Percentiles rank a stretch among this genome's conserved stretches.
Conservation (phyloP, 1,284 basidiomycete genomes). For the Cutaneotrichosporon sp. region DNA sequence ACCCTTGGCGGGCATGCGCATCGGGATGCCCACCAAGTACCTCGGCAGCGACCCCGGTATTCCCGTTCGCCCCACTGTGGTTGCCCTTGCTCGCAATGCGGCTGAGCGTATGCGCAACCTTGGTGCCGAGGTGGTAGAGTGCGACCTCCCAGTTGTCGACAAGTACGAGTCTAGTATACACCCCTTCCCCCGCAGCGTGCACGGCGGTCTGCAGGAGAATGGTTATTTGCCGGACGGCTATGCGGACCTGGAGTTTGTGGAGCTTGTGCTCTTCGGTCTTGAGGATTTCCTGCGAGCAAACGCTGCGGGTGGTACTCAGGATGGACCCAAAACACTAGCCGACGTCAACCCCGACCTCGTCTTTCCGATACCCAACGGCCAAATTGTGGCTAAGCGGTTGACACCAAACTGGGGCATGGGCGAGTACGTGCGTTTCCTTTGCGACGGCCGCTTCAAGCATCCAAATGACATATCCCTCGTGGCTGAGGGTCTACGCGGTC, state of each 20-base stretch:
- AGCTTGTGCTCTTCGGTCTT: constrained; percentile 1
- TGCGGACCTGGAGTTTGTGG: background rate
- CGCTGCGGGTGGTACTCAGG: background rate
- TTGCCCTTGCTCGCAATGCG: background rate
- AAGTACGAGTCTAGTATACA: constrained; percentile 1
- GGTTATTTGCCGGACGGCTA: constrained; percentile 3
- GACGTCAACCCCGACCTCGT: constrained; percentile 5
- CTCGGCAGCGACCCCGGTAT: constrained; percentile 3
- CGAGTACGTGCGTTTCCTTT: constrained; percentile 1
- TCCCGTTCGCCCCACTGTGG: background rate
- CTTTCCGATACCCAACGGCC: constrained; percentile 5
- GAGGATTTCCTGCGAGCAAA: constrained; percentile 11
- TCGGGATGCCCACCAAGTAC: constrained; percentile 6
- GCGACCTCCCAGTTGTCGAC: constrained; percentile 2
- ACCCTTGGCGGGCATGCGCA: constrained; percentile 2
- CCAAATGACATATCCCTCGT: background rate
- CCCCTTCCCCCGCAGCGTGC: constrained; percentile 1
- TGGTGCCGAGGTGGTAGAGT: constrained; percentile 8
- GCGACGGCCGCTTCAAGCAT: background rate
- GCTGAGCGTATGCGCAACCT: constrained; percentile 1
- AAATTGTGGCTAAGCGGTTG: background rate
- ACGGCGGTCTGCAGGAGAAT: constrained; percentile 6
- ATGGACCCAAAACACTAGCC: background rate
- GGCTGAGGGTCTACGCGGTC: background rate
- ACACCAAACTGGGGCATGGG: constrained; percentile 9